These are phyloP conservation scores for Xylariomycetidae sp. DNA, from an alignment of 2,329 filamentous ascomycete genomes.

Conservation along the genomic window DNA sequence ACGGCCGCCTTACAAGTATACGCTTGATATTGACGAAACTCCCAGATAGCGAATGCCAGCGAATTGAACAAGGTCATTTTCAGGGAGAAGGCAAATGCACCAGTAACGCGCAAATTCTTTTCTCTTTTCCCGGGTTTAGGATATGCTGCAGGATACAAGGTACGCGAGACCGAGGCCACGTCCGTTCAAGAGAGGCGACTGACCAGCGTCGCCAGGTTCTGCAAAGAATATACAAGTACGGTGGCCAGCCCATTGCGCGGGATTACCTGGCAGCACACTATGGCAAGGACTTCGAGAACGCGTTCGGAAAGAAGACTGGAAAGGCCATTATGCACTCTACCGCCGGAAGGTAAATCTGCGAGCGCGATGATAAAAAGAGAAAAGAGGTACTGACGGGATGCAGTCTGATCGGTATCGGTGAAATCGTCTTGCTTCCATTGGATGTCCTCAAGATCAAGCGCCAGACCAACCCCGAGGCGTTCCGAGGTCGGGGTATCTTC, in stretches of 20 bases:
- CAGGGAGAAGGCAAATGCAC: constrained; percentile 75
- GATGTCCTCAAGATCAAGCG: constrained; percentile 99
- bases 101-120: constrained; percentile 74
- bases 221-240: constrained; percentile 98
- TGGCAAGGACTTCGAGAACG: constrained; percentile 74
- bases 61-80: constrained; percentile 91
- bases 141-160: constrained; percentile 97
- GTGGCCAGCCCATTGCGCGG: constrained; percentile 89
- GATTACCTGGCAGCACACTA: constrained; percentile 83
- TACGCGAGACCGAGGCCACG: constrained; percentile 22
- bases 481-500: constrained; percentile 87
- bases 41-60: constrained; percentile 27
- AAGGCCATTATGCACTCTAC: constrained; percentile 98
- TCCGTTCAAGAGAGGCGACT: not conserved
- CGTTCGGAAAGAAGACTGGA: constrained; percentile 94
- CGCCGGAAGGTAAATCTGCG: constrained; percentile 66
- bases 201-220: constrained; percentile 52
- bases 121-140: constrained; percentile 95
- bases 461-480: constrained; percentile 97
- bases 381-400: constrained; percentile 4
- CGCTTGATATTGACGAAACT: too few species aligned
- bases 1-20: too few species aligned
- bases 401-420: constrained; percentile 92
- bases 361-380: not conserved
- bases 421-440: constrained; percentile 90